Conservation (phyloP, 1,139 yeast genomes). For the Candida dubliniensis region DNA sequence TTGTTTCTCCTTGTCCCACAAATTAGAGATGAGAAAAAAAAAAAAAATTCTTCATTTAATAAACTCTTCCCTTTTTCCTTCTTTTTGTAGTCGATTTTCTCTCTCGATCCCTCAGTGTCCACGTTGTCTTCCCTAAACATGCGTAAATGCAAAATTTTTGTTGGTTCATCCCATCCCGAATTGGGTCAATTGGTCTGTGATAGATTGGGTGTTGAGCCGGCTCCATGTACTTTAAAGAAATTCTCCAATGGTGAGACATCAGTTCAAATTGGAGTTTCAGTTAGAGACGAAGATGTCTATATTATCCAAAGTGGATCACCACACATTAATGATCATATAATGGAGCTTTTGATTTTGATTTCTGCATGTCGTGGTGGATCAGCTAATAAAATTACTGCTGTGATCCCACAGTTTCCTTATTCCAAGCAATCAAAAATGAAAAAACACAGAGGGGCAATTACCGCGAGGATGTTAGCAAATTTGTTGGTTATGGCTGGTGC, state of each 20-base stretch:
- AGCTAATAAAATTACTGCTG: constrained; percentile 95
- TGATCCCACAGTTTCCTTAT: constrained; percentile 95
- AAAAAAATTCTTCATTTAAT: constrained; percentile 3
- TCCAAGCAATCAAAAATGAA: constrained; percentile 98
- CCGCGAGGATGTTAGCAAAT: constrained; percentile 98
- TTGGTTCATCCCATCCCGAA: constrained; percentile 95
- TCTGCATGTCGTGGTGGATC: constrained; percentile 97
- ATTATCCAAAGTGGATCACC: constrained; percentile 93
- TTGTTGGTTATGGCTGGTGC: constrained; percentile 97
- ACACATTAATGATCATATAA: constrained; percentile 87
- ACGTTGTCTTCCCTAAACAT: constrained; percentile 34
- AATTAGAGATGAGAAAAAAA: constrained; percentile 2
- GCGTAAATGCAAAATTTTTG: constrained; percentile 97
- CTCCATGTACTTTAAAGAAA: constrained; percentile 86
- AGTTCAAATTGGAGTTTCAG: constrained; percentile 91
- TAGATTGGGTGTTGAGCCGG: constrained; percentile 90
- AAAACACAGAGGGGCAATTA: constrained; percentile 97
- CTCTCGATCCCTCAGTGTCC: constrained; percentile 2
- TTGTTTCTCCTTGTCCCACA: background rate
- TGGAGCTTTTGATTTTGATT: constrained; percentile 91
- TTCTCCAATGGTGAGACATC: constrained; percentile 97
- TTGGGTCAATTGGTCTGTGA: constrained; percentile 88
- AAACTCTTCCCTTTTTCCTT: background rate
- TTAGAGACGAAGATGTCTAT: constrained; percentile 94
- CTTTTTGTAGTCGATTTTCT: background rate